Evolutionary conservation across 345 rosid genomes (phyloP).

Genomic region (Draba incana): DNA sequence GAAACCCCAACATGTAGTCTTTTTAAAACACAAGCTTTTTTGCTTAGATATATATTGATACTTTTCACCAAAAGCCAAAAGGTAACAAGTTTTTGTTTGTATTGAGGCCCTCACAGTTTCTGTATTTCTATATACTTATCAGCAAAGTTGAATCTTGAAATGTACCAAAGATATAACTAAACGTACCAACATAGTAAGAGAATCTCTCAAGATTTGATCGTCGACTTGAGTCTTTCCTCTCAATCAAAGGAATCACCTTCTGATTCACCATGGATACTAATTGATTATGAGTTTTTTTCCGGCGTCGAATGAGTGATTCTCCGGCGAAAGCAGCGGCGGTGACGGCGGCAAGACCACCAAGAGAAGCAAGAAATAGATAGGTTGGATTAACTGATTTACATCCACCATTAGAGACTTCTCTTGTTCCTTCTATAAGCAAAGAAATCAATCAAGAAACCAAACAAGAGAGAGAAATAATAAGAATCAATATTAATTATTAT

Average conservation of each 20-base stretch:
- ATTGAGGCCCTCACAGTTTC: no score
- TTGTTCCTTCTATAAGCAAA: constrained; percentile 36
- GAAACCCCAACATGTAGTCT: no score
- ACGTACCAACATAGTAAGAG: constrained; percentile 76
- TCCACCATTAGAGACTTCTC: constrained; percentile 33
- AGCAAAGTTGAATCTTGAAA: background rate
- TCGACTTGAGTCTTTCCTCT: constrained; percentile 57
- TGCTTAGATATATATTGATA: no score
- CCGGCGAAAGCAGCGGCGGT: constrained; percentile 32
- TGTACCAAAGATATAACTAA: constrained; percentile 10
- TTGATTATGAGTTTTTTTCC: constrained; percentile 14
- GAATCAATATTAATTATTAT: constrained; percentile 5
- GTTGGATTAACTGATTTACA: constrained; percentile 18
- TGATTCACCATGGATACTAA: constrained; percentile 26
- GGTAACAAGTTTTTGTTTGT: background rate
- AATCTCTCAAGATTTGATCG: constrained; percentile 67
- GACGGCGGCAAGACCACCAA: constrained; percentile 35
- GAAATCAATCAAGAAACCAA: constrained; percentile 7
- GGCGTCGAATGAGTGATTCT: constrained; percentile 21
- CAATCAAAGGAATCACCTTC: constrained; percentile 48
- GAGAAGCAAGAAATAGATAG: constrained; percentile 25
- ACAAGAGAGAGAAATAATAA: constrained; percentile 21
- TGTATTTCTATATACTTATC: background rate
- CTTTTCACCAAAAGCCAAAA: constrained; percentile 4
- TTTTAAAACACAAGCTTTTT: no score